Evolutionary conservation across 257 asterid genomes (phyloP), one percentile per base, ranked within the genome.

Genomic region (Euphrasia confusa): DNA sequence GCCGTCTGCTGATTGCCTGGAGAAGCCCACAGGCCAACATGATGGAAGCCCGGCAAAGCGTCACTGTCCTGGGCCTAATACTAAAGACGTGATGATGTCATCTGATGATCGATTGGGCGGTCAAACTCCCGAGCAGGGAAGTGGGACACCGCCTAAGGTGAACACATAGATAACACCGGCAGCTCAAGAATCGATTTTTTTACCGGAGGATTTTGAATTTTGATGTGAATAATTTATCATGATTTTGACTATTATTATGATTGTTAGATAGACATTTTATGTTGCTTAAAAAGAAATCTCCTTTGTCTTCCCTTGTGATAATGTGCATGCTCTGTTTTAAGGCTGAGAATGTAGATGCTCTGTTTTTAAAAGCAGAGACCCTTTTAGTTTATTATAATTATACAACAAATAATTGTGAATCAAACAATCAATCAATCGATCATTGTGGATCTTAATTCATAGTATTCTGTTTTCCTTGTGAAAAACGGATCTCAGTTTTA

Each of bases 21-120:
- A 42, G 13, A 44, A 44, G 12, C 50, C 50, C 15, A 44, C 5
- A 1, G 15, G 15, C 3, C 48, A 60, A 15, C 26, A 10, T 17
- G 60, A 18, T n/a, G 77, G 81, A 39, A 50, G 63, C 57, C 68
- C 40, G 40, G 73, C 70, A 26, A 67, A 58, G 58, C 15, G 63
- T 11, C 14, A 2, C 15, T 44, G 50, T 65, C 57, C 50, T 15
- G 44, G 57, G 54, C 40, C 56, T 39, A 11, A 42, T 35, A 35
- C 7, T 14, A 63, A 47, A 44, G 40, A 27, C 18, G 18, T 33
- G 67, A 44, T 44, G 50, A 10, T 2, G 50, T 10, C 48, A 42
- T 13, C 15, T 44, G 50, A 44, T 44, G 50, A 13, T 10, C n/a
- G 50, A 13, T 44, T 44, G 50, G 50, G 15, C 1, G n/a, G 4